Evolutionary conservation across 768 basidiomycete species (phyloP), one percentile per base, ranked within the genome.

Genomic region (Russula lepida): DNA sequence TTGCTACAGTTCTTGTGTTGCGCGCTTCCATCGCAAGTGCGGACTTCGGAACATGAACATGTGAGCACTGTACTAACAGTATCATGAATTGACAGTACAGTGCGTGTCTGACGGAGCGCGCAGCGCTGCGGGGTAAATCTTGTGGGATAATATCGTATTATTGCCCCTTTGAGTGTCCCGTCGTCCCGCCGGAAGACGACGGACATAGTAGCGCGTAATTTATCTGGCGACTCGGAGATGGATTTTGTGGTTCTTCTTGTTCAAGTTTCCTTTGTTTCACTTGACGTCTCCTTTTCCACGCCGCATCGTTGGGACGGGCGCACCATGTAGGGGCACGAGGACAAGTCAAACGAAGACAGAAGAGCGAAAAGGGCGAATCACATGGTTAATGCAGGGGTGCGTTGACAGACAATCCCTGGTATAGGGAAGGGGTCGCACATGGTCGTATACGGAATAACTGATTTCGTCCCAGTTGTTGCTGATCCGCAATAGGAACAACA

Each of bases 271-370:
- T 9, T n/a, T 41, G 41, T 41, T 41, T 41, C 17, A 48, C 25
- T 23, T 15, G n/a, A 4, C 13, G 5, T 35, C 4, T n/a, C n/a
- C n/a, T n/a, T 23, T 11, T 15, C 12, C 37, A 8, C 49, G 52
- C 59, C 59, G 35, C 21, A 6, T 30, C 13, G 9, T 43, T 25
- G 59, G 59, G 30, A 47, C 59, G 35, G 48, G 28, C 13, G 46
- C 35, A 49, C 59, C 59, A 49, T 30, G 47, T 60, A 39, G 13
- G 30, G 59, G 30, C 59, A 60, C 59, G 59, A 60, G 53, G 54
- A 30, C 54, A 27, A 54, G 43, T 21, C 8, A 43, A 19, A 33
- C 28, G 28, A 15, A 43, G 33, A 23, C 15, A 60, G 33, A n/a
- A 3, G 30, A 23, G 19, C n/a, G 17, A 27, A 39, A 25, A 17